Conservation (phyloP, 2,329 filamentous ascomycete genomes). For the Diaporthe citriasiana region DNA sequence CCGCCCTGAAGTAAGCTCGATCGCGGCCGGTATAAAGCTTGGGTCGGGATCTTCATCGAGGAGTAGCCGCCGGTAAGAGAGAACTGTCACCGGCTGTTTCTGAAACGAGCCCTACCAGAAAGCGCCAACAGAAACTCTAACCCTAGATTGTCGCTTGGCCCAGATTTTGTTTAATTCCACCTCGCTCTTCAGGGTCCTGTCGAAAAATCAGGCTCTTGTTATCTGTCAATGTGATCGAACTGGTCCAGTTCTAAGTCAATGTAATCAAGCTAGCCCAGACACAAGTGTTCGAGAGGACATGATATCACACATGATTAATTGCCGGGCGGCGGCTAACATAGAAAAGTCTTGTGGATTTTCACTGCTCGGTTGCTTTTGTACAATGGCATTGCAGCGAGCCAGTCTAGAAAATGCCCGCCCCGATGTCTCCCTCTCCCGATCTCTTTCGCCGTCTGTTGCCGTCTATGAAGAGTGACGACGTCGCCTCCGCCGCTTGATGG, state of each 20-base stretch:
- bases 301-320: background rate
- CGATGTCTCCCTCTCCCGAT: background rate
- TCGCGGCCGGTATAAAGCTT: constrained; percentile 10
- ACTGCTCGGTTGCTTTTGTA: constrained; percentile 46
- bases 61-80: constrained; percentile 32
- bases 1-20: background rate
- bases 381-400: constrained; percentile 45
- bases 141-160: background rate
- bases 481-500: constrained; percentile 3
- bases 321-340: constrained; percentile 39
- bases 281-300: background rate
- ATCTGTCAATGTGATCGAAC: background rate
- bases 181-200: background rate
- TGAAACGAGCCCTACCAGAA: constrained; percentile 41
- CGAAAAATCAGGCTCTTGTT: background rate
- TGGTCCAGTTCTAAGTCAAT: background rate
- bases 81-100: constrained; percentile 5
- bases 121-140: background rate
- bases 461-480: constrained; percentile 40
- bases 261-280: too few relatives aligned
- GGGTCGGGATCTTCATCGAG: constrained; percentile 34
- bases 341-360: constrained; percentile 42
- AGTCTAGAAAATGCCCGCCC: constrained; percentile 44
- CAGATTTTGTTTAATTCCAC: background rate
- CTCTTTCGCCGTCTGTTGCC: constrained; percentile 24